phyloP scores from a whole-genome alignment of 75 land plant genomes.

The Chamaecyparis obtusa region DNA sequence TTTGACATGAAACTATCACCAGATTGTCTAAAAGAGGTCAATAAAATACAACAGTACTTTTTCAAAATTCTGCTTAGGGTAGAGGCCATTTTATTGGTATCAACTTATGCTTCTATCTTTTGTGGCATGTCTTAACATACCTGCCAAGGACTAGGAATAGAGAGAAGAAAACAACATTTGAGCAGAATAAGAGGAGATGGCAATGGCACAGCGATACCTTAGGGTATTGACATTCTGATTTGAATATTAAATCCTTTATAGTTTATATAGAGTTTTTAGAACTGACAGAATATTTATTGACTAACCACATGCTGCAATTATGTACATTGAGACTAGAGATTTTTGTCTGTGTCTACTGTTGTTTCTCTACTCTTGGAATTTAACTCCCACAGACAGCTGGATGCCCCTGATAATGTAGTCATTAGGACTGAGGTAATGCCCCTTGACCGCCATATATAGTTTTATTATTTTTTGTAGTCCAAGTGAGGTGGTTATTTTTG shows the following conservation, averaged over 20 bases:
- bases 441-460: background rate
- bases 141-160: background rate
- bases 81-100: background rate
- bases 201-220: background rate
- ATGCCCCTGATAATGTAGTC: background rate
- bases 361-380: background rate
- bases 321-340: background rate
- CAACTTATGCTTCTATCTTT: background rate
- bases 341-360: background rate
- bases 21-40: background rate
- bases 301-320: background rate
- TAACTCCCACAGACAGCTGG: background rate
- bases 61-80: background rate
- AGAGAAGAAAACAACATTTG: background rate
- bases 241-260: background rate
- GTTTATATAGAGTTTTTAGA: background rate
- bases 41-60: background rate
- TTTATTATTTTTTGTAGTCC: background rate
- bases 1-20: background rate
- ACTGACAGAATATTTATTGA: background rate
- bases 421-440: background rate
- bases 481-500: background rate
- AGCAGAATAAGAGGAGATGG: background rate
- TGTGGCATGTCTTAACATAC: background rate
- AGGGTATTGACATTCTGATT: background rate